Base-by-base conservation (phyloP, 164 flowering plant genomes). In the Pachysandra terminalis region DNA sequence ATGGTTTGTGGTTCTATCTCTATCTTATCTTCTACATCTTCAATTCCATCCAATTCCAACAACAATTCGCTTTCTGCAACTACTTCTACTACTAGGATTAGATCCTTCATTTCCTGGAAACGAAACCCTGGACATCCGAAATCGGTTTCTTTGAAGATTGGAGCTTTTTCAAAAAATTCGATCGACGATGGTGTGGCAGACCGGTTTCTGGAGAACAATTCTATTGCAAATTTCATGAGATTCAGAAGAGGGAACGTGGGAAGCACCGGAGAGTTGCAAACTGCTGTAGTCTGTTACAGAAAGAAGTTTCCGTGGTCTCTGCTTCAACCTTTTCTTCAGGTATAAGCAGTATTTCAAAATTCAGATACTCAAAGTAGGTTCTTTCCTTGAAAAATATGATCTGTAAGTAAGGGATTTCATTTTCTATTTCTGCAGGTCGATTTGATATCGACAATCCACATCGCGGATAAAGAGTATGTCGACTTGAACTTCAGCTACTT, bases 371-470 rank as follows among this genome's bases (percentile, higher is more conserved):
- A 45, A n/a, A n/a, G n/a, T 45, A 5, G 51, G 17, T 15, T 15
- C 4, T 15, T 45, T 45, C 51, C 37, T 32, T 3, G 1, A 45
- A 12, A 45, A 15, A 2, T 45, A 45, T 10, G 4, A 45, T 13
- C 51, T 45, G 10, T 13, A 10, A 45, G 2, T 45, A 19, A 19
- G 19, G 59, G 14, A 21, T 56, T 56, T 22, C 0, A 13, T 51
- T 55, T 62, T 40, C 54, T 45, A 19, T 24, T 69, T 73, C 19
- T 80, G 76, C 79, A 94, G 97, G 97, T 95, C 59, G 99, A 95
- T 89, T 88, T 95, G 89, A 97, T 95, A 21, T 95, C 99, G 0
- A 92, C 97, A 0, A 88, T 95, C 61, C 99, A 95, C 73, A 95
- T 95, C 72, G 99, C 93, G 0, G 97, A 95, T 71, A 86, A 89